Conservation (phyloP, 2,329 filamentous ascomycete genomes). For the Zymoseptoria crescenta region DNA sequence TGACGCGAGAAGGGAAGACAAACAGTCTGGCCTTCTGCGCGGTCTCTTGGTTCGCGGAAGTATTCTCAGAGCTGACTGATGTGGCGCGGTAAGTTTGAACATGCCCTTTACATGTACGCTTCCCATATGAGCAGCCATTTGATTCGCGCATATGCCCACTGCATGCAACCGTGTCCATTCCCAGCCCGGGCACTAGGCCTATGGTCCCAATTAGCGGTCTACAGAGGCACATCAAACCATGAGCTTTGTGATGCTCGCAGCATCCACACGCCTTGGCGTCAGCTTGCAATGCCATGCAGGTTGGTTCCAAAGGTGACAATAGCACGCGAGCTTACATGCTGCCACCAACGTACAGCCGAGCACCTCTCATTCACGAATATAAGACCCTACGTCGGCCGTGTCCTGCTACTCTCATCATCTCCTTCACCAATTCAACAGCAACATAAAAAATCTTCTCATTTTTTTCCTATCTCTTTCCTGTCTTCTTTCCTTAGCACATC, state of each 20-base stretch:
- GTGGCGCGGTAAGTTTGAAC: not conserved
- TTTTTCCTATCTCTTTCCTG: slow-evolving; percentile 5
- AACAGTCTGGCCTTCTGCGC: not conserved
- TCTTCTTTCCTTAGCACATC: slow-evolving; percentile 1
- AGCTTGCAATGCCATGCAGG: not conserved
- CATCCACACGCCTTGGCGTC: not conserved
- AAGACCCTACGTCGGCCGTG: not conserved
- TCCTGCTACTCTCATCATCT: not conserved
- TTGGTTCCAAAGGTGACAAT: not conserved
- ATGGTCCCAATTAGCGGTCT: not conserved
- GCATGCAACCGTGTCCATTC: not conserved
- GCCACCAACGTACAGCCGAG: not conserved
- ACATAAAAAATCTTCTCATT: slow-evolving; percentile 1
- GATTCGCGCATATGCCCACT: not conserved
- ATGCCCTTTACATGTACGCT: not conserved
- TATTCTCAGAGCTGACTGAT: not conserved
- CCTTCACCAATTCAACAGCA: not conserved
- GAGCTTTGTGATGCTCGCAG: not conserved
- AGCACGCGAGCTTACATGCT: not conserved
- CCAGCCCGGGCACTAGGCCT: not conserved
- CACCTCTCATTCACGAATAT: not conserved
- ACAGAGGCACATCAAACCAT: not conserved
- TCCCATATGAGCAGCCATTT: not conserved
- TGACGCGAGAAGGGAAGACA: not conserved
- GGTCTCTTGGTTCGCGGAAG: not conserved